Percentiles rank a stretch among this genome's conserved stretches.
Evolutionary conservation across 139 green algal species (phyloP).

Genomic region (Eudorina sp.): DNA sequence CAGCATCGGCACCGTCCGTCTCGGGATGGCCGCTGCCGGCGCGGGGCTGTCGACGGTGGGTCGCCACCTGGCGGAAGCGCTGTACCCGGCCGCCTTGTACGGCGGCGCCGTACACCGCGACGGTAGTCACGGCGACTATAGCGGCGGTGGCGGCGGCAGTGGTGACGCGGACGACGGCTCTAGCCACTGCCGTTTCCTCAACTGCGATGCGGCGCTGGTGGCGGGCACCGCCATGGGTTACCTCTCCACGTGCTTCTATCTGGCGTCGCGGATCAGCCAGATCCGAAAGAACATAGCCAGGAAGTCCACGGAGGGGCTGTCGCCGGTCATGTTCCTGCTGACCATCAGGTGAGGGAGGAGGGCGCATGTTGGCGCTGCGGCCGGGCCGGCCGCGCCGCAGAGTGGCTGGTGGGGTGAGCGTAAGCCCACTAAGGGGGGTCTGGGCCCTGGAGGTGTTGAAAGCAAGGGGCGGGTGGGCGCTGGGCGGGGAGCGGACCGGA

Average conservation of each 20-base stretch:
- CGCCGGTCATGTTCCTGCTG: constrained; percentile 85
- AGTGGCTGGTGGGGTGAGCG: no score
- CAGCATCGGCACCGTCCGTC: background rate
- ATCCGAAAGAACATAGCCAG: constrained; percentile 81
- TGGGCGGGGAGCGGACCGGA: no score
- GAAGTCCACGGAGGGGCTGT: constrained; percentile 78
- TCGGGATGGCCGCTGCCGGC: background rate
- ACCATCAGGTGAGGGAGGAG: constrained; percentile 66
- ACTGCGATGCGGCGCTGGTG: constrained; percentile 46
- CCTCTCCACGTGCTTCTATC: constrained; percentile 85
- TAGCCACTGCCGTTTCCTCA: constrained; percentile 32
- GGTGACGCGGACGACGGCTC: background rate
- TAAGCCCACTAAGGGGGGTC: no score
- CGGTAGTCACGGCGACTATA: background rate
- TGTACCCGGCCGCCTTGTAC: background rate
- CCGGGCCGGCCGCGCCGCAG: no score
- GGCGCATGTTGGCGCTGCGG: no score
- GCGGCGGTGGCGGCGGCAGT: background rate
- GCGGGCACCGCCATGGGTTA: constrained; percentile 61
- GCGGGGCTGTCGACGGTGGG: background rate
- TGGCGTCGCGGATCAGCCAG: constrained; percentile 84
- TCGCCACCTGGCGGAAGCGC: background rate
- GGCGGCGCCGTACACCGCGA: background rate
- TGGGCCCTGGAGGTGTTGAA: no score
- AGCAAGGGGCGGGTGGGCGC: no score